A percentile compares a stretch with the other conserved stretches of the same genome.
Conservation (phyloP, 108 stramenopile genomes). For the Nannochloropsis oceanica region DNA sequence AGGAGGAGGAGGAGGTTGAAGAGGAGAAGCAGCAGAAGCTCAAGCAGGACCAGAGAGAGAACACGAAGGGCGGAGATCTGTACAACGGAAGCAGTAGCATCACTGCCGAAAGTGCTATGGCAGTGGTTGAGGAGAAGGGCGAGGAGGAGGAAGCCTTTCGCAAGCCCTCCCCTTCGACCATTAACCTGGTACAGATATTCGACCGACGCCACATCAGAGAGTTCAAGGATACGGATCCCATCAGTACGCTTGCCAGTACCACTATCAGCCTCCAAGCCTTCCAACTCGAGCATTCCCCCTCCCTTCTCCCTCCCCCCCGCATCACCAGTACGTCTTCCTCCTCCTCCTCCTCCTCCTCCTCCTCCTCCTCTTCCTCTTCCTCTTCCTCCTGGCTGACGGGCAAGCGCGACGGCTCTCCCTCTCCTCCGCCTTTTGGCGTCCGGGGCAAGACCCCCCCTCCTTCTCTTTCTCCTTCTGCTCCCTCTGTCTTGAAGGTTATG, state of each 20-base stretch:
- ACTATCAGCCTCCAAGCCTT: background rate
- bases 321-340: no score
- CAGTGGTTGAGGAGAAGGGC: background rate
- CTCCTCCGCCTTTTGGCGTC: background rate
- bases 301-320: background rate
- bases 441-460: background rate
- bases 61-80: background rate
- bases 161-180: background rate
- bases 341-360: no score
- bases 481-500: background rate
- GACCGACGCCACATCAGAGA: background rate
- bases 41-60: background rate
- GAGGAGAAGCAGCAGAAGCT: background rate
- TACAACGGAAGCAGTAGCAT: no score
- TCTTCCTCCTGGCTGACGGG: background rate
- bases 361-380: background rate
- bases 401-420: background rate
- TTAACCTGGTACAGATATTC: background rate
- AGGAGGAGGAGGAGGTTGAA: background rate
- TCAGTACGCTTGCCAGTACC: background rate
- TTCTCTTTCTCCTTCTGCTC: background rate
- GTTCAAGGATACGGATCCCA: background rate
- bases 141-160: background rate
- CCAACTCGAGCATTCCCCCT: background rate
- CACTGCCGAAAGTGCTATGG: background rate